A percentile compares a stretch with the other conserved stretches of the same genome.
phyloP scores from a whole-genome alignment of 2,329 filamentous ascomycete species.

The Clonostachys rosea region DNA sequence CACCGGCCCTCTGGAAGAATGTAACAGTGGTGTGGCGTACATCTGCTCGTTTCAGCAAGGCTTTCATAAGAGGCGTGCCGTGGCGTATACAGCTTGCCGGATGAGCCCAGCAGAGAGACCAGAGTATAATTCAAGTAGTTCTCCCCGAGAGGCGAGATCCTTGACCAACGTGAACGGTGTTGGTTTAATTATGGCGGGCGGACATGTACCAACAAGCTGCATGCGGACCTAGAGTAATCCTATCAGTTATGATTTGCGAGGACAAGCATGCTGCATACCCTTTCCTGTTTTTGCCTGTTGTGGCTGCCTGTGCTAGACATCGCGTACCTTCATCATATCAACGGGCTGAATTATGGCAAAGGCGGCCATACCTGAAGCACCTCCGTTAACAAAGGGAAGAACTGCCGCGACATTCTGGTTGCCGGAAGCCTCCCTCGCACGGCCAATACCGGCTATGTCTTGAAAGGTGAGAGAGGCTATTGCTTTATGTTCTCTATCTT shows the following conservation, averaged over 20 bases:
- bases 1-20: constrained; percentile 81
- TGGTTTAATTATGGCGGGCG: constrained; percentile 75
- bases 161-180: constrained; percentile 76
- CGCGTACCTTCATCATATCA: constrained; percentile 81
- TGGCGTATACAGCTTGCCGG: constrained; percentile 95
- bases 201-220: constrained; percentile 89
- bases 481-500: too few species aligned
- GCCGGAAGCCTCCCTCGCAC: too few species aligned
- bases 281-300: too few species aligned
- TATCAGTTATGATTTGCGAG: too few species aligned
- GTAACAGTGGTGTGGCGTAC: constrained; percentile 65
- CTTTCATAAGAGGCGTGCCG: constrained; percentile 86
- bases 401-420: constrained; percentile 37
- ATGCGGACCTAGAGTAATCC: constrained; percentile 59
- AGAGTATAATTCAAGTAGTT: constrained; percentile 85
- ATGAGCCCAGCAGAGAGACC: constrained; percentile 89
- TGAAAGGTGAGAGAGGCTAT: too few species aligned
- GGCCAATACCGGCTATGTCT: too few species aligned
- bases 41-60: constrained; percentile 64
- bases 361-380: constrained; percentile 90
- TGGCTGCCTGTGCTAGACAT: too few species aligned
- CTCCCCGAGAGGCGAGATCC: constrained; percentile 83
- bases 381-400: constrained; percentile 90
- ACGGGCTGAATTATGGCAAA: constrained; percentile 90
- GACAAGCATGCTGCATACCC: too few species aligned